These are phyloP conservation scores for Rhizopogon salebrosus DNA, from an alignment of 768 basidiomycete species.

Conservation along the genomic window DNA sequence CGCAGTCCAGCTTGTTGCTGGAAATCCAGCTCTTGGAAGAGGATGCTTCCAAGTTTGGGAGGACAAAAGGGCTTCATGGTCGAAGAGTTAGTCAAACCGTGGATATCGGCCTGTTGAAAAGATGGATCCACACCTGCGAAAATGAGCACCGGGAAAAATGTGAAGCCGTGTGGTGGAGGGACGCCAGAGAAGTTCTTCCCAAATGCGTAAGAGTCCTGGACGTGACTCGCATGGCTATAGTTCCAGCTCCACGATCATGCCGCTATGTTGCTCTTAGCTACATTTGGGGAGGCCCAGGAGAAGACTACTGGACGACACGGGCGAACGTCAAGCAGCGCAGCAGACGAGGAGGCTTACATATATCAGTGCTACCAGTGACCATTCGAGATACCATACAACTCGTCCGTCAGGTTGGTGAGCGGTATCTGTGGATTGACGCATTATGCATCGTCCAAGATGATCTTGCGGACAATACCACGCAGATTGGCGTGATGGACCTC, in stretches of 20 bases:
- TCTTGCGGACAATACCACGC: conserved; percentile 10
- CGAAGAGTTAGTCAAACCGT: conserved; percentile 10
- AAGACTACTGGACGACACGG: not conserved
- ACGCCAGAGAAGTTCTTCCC: not conserved
- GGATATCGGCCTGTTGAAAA: conserved; percentile 9
- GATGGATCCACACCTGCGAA: conserved; percentile 15
- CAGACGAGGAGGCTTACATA: not conserved
- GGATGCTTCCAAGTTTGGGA: conserved; percentile 10
- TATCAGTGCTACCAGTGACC: conserved; percentile 8
- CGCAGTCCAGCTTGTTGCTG: conserved; percentile 2
- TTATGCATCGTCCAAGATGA: conserved; percentile 20
- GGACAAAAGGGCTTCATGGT: conserved; percentile 16
- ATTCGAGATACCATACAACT: conserved; percentile 15
- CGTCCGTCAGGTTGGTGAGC: conserved; percentile 12
- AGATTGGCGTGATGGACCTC: conserved; percentile 14
- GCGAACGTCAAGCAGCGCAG: not conserved
- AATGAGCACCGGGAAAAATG: conserved; percentile 12
- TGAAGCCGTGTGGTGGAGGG: not conserved
- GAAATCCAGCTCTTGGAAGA: conserved; percentile 15
- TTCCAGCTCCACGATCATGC: not conserved
- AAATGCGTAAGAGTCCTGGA: conserved; percentile 1
- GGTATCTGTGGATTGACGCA: conserved; percentile 19
- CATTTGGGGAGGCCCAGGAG: not conserved
- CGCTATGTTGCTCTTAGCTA: conserved; percentile 5
- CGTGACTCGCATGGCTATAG: not conserved